Percentiles rank a stretch among this genome's conserved stretches.
These are phyloP conservation scores for Aspergillus vadensis DNA, from an alignment of 2,329 filamentous ascomycete genomes.

Conservation along the genomic window DNA sequence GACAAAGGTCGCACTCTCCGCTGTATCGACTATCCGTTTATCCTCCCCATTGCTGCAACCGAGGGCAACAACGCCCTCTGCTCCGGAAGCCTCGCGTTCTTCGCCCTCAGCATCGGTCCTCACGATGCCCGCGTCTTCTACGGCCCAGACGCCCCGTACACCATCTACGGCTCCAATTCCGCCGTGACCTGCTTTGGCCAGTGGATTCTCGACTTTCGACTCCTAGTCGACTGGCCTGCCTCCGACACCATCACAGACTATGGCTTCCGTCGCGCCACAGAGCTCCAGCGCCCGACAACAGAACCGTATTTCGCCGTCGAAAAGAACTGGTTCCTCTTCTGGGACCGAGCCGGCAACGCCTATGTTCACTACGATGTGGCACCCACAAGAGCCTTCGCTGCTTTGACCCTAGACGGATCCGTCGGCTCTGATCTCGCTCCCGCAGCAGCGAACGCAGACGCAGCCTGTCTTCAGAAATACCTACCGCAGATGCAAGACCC, in stretches of 20 bases:
- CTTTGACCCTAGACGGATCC: conserved; percentile 49
- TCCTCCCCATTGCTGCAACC: conserved; percentile 53
- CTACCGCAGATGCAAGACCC: conserved; percentile 39
- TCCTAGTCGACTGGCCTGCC: conserved; percentile 49
- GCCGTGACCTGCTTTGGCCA: conserved; percentile 58
- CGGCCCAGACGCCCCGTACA: conserved; percentile 54
- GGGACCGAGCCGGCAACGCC: conserved; percentile 51
- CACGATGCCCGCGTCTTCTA: conserved; percentile 62
- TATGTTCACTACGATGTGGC: conserved; percentile 58
- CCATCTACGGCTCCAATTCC: conserved; percentile 60
- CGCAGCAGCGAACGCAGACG: conserved; percentile 41
- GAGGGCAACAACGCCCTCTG: conserved; percentile 47
- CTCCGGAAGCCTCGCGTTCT: conserved; percentile 45
- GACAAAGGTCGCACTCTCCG: conserved; percentile 30
- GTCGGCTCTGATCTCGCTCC: conserved; percentile 52
- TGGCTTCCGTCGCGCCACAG: conserved; percentile 49
- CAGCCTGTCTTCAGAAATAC: conserved; percentile 50
- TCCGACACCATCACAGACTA: conserved; percentile 30
- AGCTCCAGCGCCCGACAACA: conserved; percentile 52
- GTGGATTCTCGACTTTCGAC: conserved; percentile 58
- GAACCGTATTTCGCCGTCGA: conserved; percentile 50
- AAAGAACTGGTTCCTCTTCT: conserved; percentile 67
- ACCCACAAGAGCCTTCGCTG: conserved; percentile 55
- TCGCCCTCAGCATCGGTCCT: conserved; percentile 54
- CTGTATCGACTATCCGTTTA: conserved; percentile 47